Percentiles rank a stretch among this genome's conserved stretches.
These are phyloP conservation scores for Arthrocladium fulminans DNA, from an alignment of 2,329 filamentous ascomycete species.

Conservation along the genomic window DNA sequence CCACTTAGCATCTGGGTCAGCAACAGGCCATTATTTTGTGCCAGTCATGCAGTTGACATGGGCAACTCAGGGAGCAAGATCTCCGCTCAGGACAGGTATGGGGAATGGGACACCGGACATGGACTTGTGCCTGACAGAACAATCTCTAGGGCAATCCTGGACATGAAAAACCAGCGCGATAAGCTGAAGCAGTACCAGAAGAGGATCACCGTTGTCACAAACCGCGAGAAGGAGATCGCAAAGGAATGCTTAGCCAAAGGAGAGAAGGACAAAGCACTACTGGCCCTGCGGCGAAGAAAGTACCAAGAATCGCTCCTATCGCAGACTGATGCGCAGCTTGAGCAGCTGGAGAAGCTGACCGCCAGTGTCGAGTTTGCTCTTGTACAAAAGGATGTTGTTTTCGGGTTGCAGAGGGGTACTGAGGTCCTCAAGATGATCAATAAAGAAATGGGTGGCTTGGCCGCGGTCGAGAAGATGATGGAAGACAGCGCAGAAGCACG, in stretches of 20 bases:
- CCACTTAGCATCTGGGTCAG: too few species aligned
- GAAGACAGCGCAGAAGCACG: conserved; percentile 83
- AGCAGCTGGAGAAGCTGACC: conserved; percentile 81
- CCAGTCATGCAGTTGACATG: conserved; percentile 38
- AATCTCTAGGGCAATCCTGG: conserved; percentile 71
- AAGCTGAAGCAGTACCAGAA: conserved; percentile 94
- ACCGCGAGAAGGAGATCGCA: conserved; percentile 79
- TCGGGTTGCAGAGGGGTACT: conserved; percentile 85
- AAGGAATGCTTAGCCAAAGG: conserved; percentile 69
- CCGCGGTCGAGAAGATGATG: conserved; percentile 90
- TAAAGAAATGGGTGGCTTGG: conserved; percentile 88
- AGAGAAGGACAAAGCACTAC: conserved; percentile 71
- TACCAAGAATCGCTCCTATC: conserved; percentile 84
- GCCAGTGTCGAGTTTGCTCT: conserved; percentile 88
- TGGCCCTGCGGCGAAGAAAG: conserved; percentile 88
- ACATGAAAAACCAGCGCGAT: conserved; percentile 96
- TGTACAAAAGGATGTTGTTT: conserved; percentile 93
- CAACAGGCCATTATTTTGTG: too few species aligned
- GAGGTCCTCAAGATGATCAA: conserved; percentile 84
- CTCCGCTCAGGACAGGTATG: conserved; percentile 77
- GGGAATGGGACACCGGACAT: background rate
- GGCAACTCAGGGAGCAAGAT: conserved; percentile 60
- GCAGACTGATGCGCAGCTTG: conserved; percentile 89
- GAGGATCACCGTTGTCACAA: conserved; percentile 75
- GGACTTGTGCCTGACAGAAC: background rate